Base-by-base conservation (phyloP, 164 flowering plant species). In the Euptelea pleiosperma region DNA sequence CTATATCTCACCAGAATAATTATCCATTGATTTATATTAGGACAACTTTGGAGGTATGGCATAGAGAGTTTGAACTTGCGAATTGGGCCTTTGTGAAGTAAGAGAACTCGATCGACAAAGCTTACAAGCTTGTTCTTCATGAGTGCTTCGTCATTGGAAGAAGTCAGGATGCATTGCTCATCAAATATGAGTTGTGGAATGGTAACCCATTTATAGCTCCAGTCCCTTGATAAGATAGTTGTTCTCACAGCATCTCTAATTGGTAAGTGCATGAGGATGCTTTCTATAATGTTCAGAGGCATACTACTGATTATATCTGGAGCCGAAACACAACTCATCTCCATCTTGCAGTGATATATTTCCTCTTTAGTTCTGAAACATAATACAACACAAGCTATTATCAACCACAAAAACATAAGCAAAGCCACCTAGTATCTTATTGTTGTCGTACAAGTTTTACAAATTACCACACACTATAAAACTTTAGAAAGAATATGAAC, bases 1-100 rank as follows among this genome's bases (percentile, higher is more conserved):
- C 58, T 82, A 36, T 57, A 71, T 55, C 82, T 71, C 3, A 87
- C 80, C 16, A 87, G 82, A 56, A 74, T 77, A 46, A 81, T 78
- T 8, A 87, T 46, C 91, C 95, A 87, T 36, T 77, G 87, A 60
- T 85, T 86, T 8, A 87, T 70, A 55, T 81, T 86, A 0, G 87
- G 75, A 26, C 74, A 75, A 57, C 69, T 57, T 49, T 53, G 78
- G 66, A 81, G 47, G 58, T 52, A 36, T n/a, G n/a, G n/a, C 0
- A 65, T 67, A 1, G 72, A 61, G 31, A 85, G 58, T 56, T 77
- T 69, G 66, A 87, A 87, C 71, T 75, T 83, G 65, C 78, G 84
- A 41, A 87, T 75, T 4, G 91, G 84, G 5, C 87, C 91, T 25
- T 75, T 75, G 52, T 87, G 95, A 50, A 81, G 87, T 28, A 87